These are phyloP conservation scores for Pilasporangium apinafurcum DNA, from an alignment of 352 stramenopile genomes.

Conservation along the genomic window DNA sequence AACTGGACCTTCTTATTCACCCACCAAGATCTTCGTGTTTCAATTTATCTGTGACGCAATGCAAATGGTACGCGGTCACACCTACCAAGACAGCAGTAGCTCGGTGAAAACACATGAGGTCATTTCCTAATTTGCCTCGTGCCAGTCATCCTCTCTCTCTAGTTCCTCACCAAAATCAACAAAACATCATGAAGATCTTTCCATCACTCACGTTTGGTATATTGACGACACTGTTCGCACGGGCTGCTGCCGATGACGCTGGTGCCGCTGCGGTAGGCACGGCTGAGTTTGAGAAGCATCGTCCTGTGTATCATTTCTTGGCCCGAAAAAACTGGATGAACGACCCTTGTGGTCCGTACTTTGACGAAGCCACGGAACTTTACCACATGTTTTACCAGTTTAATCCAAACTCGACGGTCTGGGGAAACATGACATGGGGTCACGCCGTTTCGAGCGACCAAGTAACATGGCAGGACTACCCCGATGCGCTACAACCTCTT, in stretches of 20 bases:
- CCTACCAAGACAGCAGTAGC: too few relatives aligned
- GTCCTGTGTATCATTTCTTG: constrained; percentile 53
- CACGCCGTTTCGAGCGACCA: constrained; percentile 70
- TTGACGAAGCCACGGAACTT: constrained; percentile 39
- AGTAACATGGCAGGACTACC: constrained; percentile 64
- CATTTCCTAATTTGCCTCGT: too few relatives aligned
- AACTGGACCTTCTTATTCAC: too few relatives aligned
- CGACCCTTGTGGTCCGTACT: constrained; percentile 74
- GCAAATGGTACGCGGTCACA: too few relatives aligned
- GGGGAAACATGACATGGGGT: constrained; percentile 76
- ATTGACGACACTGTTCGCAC: background rate
- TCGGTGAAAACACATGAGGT: too few relatives aligned
- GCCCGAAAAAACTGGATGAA: constrained; percentile 80
- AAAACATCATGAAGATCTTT: constrained; percentile 24
- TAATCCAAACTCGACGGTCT: constrained; percentile 50
- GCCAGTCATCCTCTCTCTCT: too few relatives aligned
- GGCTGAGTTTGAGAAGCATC: constrained; percentile 44
- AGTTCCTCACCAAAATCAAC: too few relatives aligned
- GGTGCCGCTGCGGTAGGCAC: constrained; percentile 21
- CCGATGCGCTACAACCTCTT: constrained; percentile 38
- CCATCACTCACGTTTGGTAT: constrained; percentile 12
- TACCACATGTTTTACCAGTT: constrained; percentile 84
- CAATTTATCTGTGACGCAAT: too few relatives aligned
- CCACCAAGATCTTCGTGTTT: too few relatives aligned
- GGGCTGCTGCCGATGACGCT: constrained; percentile 4